These are phyloP conservation scores for Paramecium tetraurelia DNA, from an alignment of 73 alveolate species.

Conservation along the genomic window DNA sequence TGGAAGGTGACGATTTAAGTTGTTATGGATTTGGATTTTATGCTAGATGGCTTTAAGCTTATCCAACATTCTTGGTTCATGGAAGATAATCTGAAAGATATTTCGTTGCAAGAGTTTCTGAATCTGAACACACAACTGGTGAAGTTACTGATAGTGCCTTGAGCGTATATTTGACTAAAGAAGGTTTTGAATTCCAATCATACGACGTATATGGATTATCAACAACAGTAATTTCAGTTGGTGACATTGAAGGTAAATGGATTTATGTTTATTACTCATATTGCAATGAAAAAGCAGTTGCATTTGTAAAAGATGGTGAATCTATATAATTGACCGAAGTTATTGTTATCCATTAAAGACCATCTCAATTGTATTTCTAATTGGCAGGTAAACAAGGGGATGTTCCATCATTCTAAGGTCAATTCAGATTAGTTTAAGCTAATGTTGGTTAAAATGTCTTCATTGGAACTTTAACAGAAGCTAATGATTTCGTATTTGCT, in stretches of 20 bases:
- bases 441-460: background rate
- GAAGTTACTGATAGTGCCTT: background rate
- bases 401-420: background rate
- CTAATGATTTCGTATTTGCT: background rate
- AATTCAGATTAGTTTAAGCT: background rate
- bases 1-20: conserved; percentile 23
- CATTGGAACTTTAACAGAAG: background rate
- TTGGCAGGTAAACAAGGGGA: background rate
- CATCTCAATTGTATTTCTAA: background rate
- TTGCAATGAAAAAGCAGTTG: conserved; percentile 12
- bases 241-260: conserved; percentile 40
- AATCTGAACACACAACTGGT: background rate
- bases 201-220: background rate
- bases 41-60: background rate
- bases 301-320: background rate
- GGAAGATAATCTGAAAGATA: conserved; percentile 23
- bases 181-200: background rate
- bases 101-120: background rate
- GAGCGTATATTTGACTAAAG: background rate
- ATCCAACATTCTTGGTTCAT: conserved; percentile 31
- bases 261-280: background rate
- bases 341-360: background rate
- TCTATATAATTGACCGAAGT: background rate
- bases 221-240: background rate
- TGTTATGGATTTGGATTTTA: conserved; percentile 33